A percentile compares a stretch with the other conserved stretches of the same genome.
These are phyloP conservation scores for Nakataea oryzae DNA, from an alignment of 2,329 filamentous ascomycete species.

Conservation along the genomic window DNA sequence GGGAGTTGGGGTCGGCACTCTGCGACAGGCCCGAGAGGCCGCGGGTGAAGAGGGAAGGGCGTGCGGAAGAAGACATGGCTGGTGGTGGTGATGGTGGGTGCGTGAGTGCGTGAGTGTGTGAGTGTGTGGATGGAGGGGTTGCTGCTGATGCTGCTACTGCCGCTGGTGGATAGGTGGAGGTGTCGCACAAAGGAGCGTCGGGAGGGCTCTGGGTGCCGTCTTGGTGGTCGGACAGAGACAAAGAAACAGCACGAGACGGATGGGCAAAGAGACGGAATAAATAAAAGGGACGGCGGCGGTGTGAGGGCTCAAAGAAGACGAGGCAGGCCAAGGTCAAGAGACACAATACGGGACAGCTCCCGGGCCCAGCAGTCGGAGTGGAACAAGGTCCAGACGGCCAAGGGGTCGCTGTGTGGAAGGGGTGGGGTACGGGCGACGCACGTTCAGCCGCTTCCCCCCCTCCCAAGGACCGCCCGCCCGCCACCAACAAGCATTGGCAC, in stretches of 20 bases:
- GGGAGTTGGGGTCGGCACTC: constrained; percentile 46
- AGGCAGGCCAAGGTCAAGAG: background rate
- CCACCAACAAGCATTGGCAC: too few relatives aligned
- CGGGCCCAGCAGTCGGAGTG: background rate
- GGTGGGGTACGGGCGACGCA: background rate
- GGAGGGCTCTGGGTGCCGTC: background rate
- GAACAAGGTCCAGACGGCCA: background rate
- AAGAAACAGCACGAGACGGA: background rate
- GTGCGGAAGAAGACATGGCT: constrained; percentile 38
- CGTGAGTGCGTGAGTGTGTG: background rate
- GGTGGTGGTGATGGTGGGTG: constrained; percentile 3
- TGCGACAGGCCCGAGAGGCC: constrained; percentile 53
- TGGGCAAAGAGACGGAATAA: background rate
- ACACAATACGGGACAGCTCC: background rate
- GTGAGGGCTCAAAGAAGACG: background rate
- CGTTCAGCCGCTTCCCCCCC: background rate
- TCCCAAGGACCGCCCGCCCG: too few relatives aligned
- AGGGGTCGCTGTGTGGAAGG: background rate
- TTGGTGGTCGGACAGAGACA: background rate
- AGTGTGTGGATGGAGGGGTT: background rate
- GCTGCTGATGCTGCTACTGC: background rate
- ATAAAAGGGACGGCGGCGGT: background rate
- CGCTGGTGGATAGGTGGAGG: background rate
- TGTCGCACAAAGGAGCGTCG: background rate
- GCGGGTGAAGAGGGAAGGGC: constrained; percentile 50